A percentile compares a stretch with the other conserved stretches of the same genome.
phyloP scores from a whole-genome alignment of 2,329 filamentous ascomycete genomes.

The Colletotrichum lindemuthianum region DNA sequence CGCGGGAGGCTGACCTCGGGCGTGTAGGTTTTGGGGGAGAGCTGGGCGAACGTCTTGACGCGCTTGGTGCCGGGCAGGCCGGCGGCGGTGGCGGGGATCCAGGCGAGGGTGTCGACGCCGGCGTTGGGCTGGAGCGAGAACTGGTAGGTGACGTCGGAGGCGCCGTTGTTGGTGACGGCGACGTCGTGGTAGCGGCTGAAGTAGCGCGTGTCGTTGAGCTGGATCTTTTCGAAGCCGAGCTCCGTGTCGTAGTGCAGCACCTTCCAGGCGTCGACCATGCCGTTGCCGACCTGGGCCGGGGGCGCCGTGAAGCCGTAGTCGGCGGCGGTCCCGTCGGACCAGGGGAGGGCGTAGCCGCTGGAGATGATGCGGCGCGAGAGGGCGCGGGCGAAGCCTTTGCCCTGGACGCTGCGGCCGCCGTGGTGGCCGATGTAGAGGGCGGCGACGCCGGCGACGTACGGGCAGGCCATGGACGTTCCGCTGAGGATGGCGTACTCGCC shows the following conservation, averaged over 20 bases:
- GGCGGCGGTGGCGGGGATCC: slow-evolving; percentile 20
- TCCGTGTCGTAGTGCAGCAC: slow-evolving; percentile 51
- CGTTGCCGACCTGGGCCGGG: slow-evolving; percentile 53
- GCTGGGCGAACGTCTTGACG: slow-evolving; percentile 39
- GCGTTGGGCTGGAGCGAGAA: slow-evolving; percentile 44
- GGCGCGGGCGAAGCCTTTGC: slow-evolving; percentile 44
- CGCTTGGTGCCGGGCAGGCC: slow-evolving; percentile 14
- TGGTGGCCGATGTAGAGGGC: slow-evolving; percentile 47
- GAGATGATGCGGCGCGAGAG: slow-evolving; percentile 47
- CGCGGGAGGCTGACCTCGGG: slow-evolving; percentile 35
- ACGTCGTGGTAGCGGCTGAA: slow-evolving; percentile 44
- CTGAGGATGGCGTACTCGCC: slow-evolving; percentile 52
- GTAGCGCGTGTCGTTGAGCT: slow-evolving; percentile 56
- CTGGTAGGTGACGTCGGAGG: slow-evolving; percentile 47
- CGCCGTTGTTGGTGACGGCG: slow-evolving; percentile 50
- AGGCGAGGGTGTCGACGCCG: slow-evolving; percentile 48
- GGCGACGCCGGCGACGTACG: slow-evolving; percentile 51
- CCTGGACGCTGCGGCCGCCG: slow-evolving; percentile 45
- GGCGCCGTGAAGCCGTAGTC: slow-evolving; percentile 43
- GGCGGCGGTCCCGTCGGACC: slow-evolving; percentile 42
- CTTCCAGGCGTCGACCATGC: slow-evolving; percentile 54
- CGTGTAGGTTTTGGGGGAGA: slow-evolving; percentile 37
- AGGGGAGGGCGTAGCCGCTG: slow-evolving; percentile 44
- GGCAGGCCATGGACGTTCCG: slow-evolving; percentile 60
- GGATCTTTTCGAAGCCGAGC: slow-evolving; percentile 52